phyloP scores from a whole-genome alignment of 306 rosid species.

The Cicer chorassanicum region DNA sequence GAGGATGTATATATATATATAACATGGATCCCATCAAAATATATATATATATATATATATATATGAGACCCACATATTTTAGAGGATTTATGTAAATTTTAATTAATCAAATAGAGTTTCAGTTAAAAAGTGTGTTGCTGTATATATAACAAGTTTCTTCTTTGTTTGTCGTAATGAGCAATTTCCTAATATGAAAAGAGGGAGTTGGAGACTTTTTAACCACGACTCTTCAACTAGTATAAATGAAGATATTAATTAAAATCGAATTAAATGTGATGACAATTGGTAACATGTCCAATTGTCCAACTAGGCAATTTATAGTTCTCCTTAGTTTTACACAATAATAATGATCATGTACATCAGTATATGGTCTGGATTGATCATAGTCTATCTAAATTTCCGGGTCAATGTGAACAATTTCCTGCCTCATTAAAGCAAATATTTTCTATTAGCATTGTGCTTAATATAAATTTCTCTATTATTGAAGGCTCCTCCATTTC shows the following conservation, averaged over 20 bases:
- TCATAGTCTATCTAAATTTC: conserved; percentile 3
- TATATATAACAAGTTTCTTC: background rate
- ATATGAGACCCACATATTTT: no score
- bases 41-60: background rate
- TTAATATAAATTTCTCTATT: background rate
- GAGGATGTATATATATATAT: background rate
- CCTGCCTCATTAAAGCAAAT: background rate
- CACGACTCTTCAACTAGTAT: background rate
- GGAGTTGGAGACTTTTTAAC: background rate
- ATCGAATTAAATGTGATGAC: conserved; percentile 4
- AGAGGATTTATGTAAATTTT: no score
- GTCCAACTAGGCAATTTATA: background rate
- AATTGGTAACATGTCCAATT: conserved; percentile 7
- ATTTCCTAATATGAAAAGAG: background rate
- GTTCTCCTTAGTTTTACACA: background rate
- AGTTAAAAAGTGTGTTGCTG: no score
- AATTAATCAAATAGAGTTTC: no score
- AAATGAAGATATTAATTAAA: background rate
- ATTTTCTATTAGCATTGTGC: background rate
- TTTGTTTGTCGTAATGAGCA: background rate
- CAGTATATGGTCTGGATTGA: conserved; percentile 12
- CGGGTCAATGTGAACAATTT: conserved; percentile 17
- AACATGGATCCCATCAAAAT: no score
- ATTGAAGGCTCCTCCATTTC: conserved; percentile 9
- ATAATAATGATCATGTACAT: background rate